phyloP scores from a whole-genome alignment of 225 moss, liverwort and hornwort species.

The Pseudoscleropodium purum region DNA sequence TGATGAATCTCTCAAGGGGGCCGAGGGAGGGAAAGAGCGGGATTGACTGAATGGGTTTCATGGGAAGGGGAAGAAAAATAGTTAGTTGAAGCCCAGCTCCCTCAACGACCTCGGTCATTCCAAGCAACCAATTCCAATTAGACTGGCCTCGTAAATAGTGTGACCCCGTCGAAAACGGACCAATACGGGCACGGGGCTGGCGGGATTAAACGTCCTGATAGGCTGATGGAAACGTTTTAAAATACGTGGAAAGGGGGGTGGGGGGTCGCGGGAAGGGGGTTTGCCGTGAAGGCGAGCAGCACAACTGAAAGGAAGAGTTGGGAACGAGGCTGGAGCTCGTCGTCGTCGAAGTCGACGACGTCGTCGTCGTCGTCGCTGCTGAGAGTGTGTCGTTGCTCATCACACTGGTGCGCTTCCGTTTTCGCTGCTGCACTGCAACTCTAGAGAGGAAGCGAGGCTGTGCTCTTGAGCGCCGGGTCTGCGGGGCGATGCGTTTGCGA shows the following conservation, averaged over 20 bases:
- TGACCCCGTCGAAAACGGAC: not conserved
- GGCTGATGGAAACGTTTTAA: not conserved
- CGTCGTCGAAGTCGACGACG: not conserved
- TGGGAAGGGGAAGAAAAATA: conserved; percentile 30
- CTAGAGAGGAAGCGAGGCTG: not conserved
- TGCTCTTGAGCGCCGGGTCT: not conserved
- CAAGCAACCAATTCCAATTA: not conserved
- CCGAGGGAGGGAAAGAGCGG: not conserved
- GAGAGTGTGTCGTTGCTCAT: not conserved
- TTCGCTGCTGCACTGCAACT: not conserved
- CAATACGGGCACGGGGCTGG: too few species aligned
- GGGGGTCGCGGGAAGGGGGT: not conserved
- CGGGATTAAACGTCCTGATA: not conserved
- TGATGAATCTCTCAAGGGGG: not conserved
- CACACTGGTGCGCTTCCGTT: not conserved
- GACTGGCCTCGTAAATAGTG: not conserved
- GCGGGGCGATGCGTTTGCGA: not conserved
- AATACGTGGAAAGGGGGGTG: not conserved
- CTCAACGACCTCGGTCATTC: not conserved
- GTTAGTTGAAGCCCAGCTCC: conserved; percentile 14
- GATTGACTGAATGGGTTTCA: not conserved
- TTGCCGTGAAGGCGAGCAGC: not conserved
- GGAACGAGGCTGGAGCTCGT: not conserved
- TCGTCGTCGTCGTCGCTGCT: not conserved
- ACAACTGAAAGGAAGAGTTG: not conserved